phyloP scores from a whole-genome alignment of 2,329 filamentous ascomycete genomes.

The Penicillium freii region DNA sequence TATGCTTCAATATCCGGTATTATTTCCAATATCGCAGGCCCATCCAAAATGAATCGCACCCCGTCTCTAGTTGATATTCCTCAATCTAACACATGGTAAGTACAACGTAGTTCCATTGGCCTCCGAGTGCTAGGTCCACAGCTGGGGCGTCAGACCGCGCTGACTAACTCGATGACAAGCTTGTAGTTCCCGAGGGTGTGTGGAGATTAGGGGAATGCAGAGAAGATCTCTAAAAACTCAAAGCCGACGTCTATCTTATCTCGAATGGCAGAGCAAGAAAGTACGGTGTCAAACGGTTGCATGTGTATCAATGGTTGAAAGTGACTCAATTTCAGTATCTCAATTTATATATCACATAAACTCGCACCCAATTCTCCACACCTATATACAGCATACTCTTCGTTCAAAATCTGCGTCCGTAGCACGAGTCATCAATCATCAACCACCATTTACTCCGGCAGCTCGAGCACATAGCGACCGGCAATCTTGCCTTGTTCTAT shows the following conservation, averaged over 20 bases:
- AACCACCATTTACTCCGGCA: constrained; percentile 7
- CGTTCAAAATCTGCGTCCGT: neutral
- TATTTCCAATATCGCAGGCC: neutral
- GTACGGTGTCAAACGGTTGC: neutral
- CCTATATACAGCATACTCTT: neutral
- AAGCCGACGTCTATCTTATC: neutral
- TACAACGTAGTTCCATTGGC: no score
- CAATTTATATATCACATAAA: neutral
- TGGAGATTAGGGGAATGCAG: neutral
- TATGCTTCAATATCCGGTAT: no score
- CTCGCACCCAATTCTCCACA: neutral
- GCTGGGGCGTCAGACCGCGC: neutral
- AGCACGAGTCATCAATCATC: neutral
- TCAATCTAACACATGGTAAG: neutral
- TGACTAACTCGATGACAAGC: neutral
- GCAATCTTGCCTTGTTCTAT: constrained; percentile 19
- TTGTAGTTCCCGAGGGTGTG: neutral
- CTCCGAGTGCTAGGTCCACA: no score
- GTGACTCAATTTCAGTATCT: neutral
- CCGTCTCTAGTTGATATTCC: no score
- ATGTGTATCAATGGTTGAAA: neutral
- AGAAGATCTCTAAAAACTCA: neutral
- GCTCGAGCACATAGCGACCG: constrained; percentile 17
- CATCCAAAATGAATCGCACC: no score
- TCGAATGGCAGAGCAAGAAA: neutral